A percentile compares a stretch with the other conserved stretches of the same genome.
These are phyloP conservation scores for Parsonsia alboflavescens DNA, from an alignment of 257 asterid species.

Conservation along the genomic window DNA sequence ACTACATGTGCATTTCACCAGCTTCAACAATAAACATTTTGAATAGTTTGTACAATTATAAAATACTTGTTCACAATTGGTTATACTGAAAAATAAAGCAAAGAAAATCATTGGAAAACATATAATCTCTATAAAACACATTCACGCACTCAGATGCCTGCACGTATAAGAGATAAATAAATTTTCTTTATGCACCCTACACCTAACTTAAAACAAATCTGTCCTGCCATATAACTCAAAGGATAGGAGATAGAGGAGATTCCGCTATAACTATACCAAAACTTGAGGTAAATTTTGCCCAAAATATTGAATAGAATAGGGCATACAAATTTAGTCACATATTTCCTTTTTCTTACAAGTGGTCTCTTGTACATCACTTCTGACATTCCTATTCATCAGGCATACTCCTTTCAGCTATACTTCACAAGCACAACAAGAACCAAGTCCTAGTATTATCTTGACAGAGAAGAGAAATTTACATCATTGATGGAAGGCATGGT, in stretches of 20 bases:
- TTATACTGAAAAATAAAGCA: background rate
- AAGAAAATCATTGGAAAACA: background rate
- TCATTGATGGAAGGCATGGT: background rate
- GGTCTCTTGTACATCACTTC: background rate
- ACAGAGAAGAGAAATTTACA: background rate
- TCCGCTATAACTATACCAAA: background rate
- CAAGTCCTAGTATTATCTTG: background rate
- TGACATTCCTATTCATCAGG: background rate
- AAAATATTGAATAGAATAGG: background rate
- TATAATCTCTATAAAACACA: background rate
- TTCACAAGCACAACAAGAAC: background rate
- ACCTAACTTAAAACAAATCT: background rate
- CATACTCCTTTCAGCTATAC: background rate
- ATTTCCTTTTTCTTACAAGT: too few species aligned
- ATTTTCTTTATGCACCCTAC: background rate
- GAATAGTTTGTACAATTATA: background rate
- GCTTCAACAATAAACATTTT: background rate
- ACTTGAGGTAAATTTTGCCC: background rate
- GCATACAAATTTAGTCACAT: background rate
- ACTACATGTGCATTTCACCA: background rate
- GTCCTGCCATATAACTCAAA: background rate
- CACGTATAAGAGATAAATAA: background rate
- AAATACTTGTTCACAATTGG: background rate
- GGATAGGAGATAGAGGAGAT: background rate
- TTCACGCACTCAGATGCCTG: background rate